These are phyloP conservation scores for Pestalotiopsis sp. DNA, from an alignment of 2,329 filamentous ascomycete genomes.

Conservation along the genomic window DNA sequence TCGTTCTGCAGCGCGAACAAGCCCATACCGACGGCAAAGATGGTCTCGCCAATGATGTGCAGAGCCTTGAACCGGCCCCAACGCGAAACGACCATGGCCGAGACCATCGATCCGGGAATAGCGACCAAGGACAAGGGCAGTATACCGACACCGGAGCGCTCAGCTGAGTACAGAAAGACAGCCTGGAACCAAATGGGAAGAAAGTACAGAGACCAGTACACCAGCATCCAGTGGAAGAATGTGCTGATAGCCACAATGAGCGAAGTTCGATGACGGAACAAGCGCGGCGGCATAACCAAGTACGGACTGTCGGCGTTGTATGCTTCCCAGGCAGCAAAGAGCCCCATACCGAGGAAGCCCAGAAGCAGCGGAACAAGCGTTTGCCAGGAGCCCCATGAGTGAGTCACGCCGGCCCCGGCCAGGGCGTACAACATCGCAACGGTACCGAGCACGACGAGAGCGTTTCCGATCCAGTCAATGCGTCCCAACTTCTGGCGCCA, in stretches of 20 bases:
- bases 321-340: not conserved
- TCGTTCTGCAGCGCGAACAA: not conserved
- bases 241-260: slow-evolving; percentile 31
- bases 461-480: slow-evolving; percentile 39
- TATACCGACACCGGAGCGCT: slow-evolving; percentile 30
- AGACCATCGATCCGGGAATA: slow-evolving; percentile 57
- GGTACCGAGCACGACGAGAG: slow-evolving; percentile 28
- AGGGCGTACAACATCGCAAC: slow-evolving; percentile 32
- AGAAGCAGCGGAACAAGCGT: slow-evolving; percentile 19
- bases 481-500: slow-evolving; percentile 14
- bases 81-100: slow-evolving; percentile 12
- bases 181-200: slow-evolving; percentile 62
- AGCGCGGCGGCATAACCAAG: slow-evolving; percentile 39
- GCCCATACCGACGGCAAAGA: not conserved
- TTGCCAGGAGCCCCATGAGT: slow-evolving; percentile 20
- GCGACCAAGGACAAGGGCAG: slow-evolving; percentile 41
- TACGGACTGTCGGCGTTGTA: not conserved
- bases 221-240: slow-evolving; percentile 39
- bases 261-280: slow-evolving; percentile 48
- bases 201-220: slow-evolving; percentile 39
- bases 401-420: slow-evolving; percentile 22
- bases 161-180: slow-evolving; percentile 48
- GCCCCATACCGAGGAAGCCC: not conserved
- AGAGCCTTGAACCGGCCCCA: not conserved
- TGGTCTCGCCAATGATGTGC: not conserved